Conservation (phyloP, 441 rosid species). For the Erysimum pusillum region DNA sequence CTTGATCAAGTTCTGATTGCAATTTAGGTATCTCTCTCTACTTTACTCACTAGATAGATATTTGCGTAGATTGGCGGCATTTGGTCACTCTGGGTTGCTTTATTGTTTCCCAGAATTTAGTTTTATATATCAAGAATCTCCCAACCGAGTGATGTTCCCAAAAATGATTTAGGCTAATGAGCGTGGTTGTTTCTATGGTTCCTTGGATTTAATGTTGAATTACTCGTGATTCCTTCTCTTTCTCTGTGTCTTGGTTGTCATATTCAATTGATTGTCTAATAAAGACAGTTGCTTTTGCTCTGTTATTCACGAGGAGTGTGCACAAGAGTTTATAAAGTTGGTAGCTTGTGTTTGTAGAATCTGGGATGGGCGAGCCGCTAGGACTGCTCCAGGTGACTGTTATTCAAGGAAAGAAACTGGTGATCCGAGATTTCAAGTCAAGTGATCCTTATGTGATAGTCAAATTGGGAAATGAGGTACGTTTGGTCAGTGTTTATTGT, state of each 20-base stretch:
- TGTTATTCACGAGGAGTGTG: conserved; percentile 11
- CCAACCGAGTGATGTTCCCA: conserved; percentile 12
- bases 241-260: conserved; percentile 29
- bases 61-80: conserved; percentile 12
- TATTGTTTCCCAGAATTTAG: conserved; percentile 10
- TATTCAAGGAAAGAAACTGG: conserved; percentile 81
- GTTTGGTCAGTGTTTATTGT: conserved; percentile 21
- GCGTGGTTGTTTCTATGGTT: not conserved
- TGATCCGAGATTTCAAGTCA: conserved; percentile 88
- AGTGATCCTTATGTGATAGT: conserved; percentile 96
- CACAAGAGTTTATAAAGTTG: conserved; percentile 16
- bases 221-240: conserved; percentile 20
- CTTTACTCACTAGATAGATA: conserved; percentile 12
- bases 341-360: conserved; percentile 31
- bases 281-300: conserved; percentile 31
- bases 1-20: conserved; percentile 27
- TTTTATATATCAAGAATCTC: conserved; percentile 24
- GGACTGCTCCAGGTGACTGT: conserved; percentile 79
- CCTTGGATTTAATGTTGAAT: not conserved
- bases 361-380: conserved; percentile 69
- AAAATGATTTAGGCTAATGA: not conserved
- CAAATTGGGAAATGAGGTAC: conserved; percentile 87
- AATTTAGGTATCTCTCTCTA: conserved; percentile 11
- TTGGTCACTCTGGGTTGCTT: conserved; percentile 33
- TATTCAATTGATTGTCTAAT: conserved; percentile 2